Evolutionary conservation across 257 asterid species (phyloP).

Genomic region (Primulina huaijiensis): DNA sequence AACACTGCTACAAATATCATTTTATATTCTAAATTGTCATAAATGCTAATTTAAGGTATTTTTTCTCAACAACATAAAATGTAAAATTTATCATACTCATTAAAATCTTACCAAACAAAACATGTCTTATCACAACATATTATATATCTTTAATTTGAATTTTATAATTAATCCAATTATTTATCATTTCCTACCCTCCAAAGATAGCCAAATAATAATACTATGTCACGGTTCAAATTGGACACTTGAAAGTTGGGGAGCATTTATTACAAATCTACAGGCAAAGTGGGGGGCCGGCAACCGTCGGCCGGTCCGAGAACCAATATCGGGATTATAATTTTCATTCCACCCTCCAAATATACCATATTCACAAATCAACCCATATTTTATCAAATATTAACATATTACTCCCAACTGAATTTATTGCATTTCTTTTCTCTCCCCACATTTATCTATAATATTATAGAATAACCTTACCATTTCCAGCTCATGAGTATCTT

Average conservation of each 20-base stretch:
- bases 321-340: neutral
- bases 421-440: neutral
- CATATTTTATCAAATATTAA: neutral
- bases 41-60: too few relatives aligned
- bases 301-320: neutral
- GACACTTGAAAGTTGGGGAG: neutral
- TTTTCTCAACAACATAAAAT: too few relatives aligned
- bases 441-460: neutral
- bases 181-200: too few relatives aligned
- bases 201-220: too few relatives aligned
- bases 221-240: neutral
- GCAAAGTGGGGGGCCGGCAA: neutral
- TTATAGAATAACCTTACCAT: neutral
- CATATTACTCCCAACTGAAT: neutral
- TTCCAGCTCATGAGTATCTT: neutral
- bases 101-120: too few relatives aligned
- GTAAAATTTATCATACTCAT: too few relatives aligned
- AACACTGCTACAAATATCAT: too few relatives aligned
- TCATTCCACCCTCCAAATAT: fast-evolving
- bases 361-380: neutral
- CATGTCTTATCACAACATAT: too few relatives aligned
- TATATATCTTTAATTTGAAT: too few relatives aligned
- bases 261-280: neutral
- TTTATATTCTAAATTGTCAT: too few relatives aligned
- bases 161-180: too few relatives aligned